Conservation (phyloP, 176 grass and related monocot species). For the Melocanna baccifera region DNA sequence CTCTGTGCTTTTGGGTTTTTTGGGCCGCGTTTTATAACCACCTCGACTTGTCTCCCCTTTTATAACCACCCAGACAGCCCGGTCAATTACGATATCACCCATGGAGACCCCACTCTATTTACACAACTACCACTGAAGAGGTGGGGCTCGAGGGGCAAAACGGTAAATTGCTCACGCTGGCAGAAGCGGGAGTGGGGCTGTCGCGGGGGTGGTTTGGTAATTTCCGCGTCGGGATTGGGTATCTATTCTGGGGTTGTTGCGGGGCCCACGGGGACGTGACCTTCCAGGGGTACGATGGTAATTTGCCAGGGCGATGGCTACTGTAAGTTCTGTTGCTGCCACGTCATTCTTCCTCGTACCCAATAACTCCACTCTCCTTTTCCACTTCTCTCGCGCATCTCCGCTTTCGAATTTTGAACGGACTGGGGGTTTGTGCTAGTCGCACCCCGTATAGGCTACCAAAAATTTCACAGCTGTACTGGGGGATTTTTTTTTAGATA, state of each 20-base stretch:
- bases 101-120: not conserved
- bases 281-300: conserved; percentile 35
- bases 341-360: conserved; percentile 96
- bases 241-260: conserved; percentile 5
- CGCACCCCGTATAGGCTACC: conserved; percentile 24
- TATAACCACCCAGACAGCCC: conserved; percentile 36
- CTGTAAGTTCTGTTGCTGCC: conserved; percentile 19
- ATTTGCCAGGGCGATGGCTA: conserved; percentile 9
- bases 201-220: not conserved
- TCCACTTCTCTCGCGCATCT: conserved; percentile 24
- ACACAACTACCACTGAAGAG: not conserved
- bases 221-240: not conserved
- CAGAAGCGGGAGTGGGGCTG: not conserved
- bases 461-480: conserved; percentile 21
- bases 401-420: conserved; percentile 55
- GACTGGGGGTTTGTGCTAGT: not conserved
- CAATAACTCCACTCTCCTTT: conserved; percentile 30
- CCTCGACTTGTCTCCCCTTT: not conserved
- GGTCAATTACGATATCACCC: not conserved
- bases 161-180: not conserved
- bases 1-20: conserved; percentile 35
- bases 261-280: conserved; percentile 23
- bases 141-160: not conserved
- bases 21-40: conserved; percentile 42
- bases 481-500: not conserved